Base-by-base conservation (phyloP, 208 protist species). In the Vickermania spadyakhi region DNA sequence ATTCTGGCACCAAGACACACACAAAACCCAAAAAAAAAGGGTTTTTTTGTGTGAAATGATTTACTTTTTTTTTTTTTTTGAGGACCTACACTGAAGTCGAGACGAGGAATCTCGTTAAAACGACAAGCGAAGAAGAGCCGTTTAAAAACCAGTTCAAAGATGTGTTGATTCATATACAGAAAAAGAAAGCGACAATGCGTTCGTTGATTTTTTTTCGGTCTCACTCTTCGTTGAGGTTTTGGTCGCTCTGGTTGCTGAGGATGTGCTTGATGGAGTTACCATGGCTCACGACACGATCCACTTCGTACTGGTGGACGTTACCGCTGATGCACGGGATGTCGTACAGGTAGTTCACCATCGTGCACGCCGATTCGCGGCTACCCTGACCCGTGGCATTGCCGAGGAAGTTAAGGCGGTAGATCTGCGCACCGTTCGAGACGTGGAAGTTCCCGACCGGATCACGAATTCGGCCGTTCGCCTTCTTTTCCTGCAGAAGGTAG, bases 311-410 rank as follows among this genome's bases (percentile, higher is more conserved):
- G 14, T 59, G 59, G 45, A 82, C 72, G 45, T 84, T 80, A 2
- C 53, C 50, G 30, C 63, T 70, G 41, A 94, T 72, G 13, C 23
- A 65, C 13, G 64, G 52, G n/a, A 84, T 27, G 49, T 85, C 68
- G 70, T 95, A 95, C 60, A 74, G 75, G 69, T 95, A 95, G 67
- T 95, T 95, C 51, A 95, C 84, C 84, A 92, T 95, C 50, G 91
- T 68, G 49, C 79, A 86, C 28, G 68, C 85, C 54, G 82, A 89
- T 61, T 90, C 77, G 3, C 76, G 69, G 52, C 79, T 85, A 25
- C 84, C 80, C 58, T 79, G 56, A 13, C 59, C 55, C n/a, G 77
- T 82, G 2, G 73, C 69, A 69, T 94, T 90, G 27, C 60, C 84
- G 18, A 91, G 67, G 42, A 64, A 90, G 57, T 94, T 94, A 26